Evolutionary conservation across 371 early-diverging fungal genomes (phyloP).

Genomic region (Dichotomocladium elegans): DNA sequence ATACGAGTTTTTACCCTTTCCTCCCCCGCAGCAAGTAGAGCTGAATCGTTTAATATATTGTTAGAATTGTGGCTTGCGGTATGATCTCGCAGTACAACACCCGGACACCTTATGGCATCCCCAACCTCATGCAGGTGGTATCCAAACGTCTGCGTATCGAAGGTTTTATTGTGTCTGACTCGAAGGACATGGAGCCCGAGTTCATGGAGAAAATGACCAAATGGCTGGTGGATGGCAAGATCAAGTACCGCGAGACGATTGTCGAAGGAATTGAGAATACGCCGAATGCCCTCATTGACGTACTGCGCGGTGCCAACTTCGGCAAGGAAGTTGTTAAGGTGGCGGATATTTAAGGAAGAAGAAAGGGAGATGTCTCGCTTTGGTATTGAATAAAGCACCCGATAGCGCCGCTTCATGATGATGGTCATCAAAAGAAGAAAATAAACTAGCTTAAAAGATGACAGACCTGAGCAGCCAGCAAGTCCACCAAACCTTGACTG

Average conservation of each 20-base stretch:
- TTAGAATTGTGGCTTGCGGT: slow-evolving; percentile 58
- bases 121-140: slow-evolving; percentile 34
- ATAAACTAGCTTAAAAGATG: too few relatives aligned
- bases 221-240: slow-evolving; percentile 65
- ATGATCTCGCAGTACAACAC: slow-evolving; percentile 72
- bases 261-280: slow-evolving; percentile 80
- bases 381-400: too few relatives aligned
- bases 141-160: slow-evolving; percentile 52
- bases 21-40: background rate
- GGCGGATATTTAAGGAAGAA: slow-evolving; percentile 44
- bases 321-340: slow-evolving; percentile 84
- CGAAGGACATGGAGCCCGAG: slow-evolving; percentile 35
- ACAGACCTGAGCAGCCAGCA: too few relatives aligned
- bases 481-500: too few relatives aligned
- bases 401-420: too few relatives aligned
- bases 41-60: background rate
- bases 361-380: too few relatives aligned
- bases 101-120: slow-evolving; percentile 22
- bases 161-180: slow-evolving; percentile 58
- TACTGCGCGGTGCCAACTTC: slow-evolving; percentile 79
- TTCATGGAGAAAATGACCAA: slow-evolving; percentile 60
- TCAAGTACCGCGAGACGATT: slow-evolving; percentile 63
- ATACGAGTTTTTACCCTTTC: too few relatives aligned
- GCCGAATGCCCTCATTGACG: slow-evolving; percentile 69
- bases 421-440: too few relatives aligned